A percentile compares a stretch with the other conserved stretches of the same genome.
Conservation (phyloP, 106 monocot genomes). For the Dactylorhiza incarnata region DNA sequence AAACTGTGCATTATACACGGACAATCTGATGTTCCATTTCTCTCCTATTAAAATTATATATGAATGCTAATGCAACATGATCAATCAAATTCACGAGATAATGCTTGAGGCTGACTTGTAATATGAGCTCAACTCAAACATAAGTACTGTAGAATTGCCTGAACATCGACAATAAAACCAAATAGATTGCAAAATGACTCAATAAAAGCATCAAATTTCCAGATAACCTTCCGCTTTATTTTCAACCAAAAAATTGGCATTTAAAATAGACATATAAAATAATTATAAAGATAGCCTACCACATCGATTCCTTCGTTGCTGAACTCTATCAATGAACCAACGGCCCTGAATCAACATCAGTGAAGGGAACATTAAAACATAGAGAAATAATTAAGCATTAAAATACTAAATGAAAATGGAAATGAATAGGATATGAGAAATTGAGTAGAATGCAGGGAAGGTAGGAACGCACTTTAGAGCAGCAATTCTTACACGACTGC, state of each 20-base stretch:
- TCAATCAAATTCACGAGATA: not conserved
- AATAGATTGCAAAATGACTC: not conserved
- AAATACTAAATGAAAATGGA: not conserved
- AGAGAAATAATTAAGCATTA: not conserved
- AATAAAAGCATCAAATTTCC: not conserved
- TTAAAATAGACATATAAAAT: not conserved
- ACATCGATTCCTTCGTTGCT: conserved; percentile 83
- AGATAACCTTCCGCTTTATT: not conserved
- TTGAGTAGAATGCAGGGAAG: conserved; percentile 4
- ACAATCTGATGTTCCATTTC: not conserved
- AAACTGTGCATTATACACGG: not conserved
- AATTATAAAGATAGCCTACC: conserved; percentile 30
- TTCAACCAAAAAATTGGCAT: not conserved
- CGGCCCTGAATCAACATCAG: conserved; percentile 55
- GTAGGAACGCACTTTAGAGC: conserved; percentile 74
- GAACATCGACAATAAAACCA: not conserved
- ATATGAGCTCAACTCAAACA: not conserved
- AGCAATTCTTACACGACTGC: conserved; percentile 89
- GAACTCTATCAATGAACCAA: conserved; percentile 94
- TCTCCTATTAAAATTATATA: not conserved
- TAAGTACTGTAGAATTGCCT: not conserved
- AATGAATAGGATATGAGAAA: conserved; percentile 8
- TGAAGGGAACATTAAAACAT: not conserved
- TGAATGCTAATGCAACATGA: not conserved
- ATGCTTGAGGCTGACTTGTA: not conserved